Conservation (phyloP, 2,329 filamentous ascomycete genomes). For the Fragosphaeria purpurea region DNA sequence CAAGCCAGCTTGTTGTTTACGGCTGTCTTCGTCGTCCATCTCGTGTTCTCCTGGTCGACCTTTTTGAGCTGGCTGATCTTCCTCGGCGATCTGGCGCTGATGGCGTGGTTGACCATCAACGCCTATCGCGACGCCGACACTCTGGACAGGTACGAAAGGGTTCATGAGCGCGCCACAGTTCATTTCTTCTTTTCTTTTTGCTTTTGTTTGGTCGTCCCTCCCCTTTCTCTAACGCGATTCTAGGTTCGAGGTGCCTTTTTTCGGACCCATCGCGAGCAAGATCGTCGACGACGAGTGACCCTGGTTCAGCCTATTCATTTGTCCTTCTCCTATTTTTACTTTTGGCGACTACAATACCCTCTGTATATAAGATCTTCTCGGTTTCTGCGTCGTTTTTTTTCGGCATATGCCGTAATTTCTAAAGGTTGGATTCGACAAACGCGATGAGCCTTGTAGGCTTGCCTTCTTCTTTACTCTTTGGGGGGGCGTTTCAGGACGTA, state of each 20-base stretch:
- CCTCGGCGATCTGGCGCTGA: conserved; percentile 62
- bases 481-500: neutral
- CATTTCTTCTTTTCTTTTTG: neutral
- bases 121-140: conserved; percentile 77
- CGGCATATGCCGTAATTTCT: too few species aligned
- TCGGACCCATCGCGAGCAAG: conserved; percentile 75
- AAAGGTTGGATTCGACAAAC: too few species aligned
- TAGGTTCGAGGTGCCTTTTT: conserved; percentile 78
- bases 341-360: too few species aligned
- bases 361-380: neutral
- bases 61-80: conserved; percentile 80
- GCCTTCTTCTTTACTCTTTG: too few species aligned
- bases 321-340: too few species aligned
- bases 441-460: too few species aligned
- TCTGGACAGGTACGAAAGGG: conserved; percentile 42
- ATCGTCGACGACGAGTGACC: conserved; percentile 74
- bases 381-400: neutral
- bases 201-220: neutral
- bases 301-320: neutral
- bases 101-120: conserved; percentile 64
- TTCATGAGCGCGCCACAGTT: too few species aligned
- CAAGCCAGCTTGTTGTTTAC: conserved; percentile 80
- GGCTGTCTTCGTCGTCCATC: conserved; percentile 62
- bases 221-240: neutral
- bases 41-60: conserved; percentile 76